These are phyloP conservation scores for Astrocystis sublimbata DNA, from an alignment of 495 filamentous ascomycete species.

Conservation along the genomic window DNA sequence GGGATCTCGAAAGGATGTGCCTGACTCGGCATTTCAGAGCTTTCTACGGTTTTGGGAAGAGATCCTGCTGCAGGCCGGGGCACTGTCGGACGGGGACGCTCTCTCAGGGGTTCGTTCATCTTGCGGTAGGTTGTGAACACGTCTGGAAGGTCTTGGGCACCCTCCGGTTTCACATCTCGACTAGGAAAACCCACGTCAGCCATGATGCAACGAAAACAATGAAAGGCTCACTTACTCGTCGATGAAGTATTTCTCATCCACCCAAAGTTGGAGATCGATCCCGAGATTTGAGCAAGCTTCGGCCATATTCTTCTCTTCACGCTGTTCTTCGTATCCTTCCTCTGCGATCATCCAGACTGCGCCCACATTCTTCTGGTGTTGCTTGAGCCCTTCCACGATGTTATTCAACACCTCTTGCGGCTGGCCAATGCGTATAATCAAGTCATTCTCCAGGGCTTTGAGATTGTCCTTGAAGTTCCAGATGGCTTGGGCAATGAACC, in stretches of 20 bases:
- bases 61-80: constrained; percentile 42
- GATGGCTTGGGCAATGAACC: constrained; percentile 65
- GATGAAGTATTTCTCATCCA: constrained; percentile 72
- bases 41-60: constrained; percentile 56
- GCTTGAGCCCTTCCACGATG: constrained; percentile 50
- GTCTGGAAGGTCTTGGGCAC: constrained; percentile 58
- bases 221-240: constrained; percentile 59
- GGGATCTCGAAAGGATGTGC: constrained; percentile 61
- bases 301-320: constrained; percentile 56
- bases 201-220: neutral
- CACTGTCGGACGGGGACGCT: constrained; percentile 53
- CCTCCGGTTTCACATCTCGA: constrained; percentile 54
- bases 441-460: constrained; percentile 54
- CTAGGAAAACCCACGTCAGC: constrained; percentile 33
- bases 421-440: constrained; percentile 64
- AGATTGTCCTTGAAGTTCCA: constrained; percentile 66
- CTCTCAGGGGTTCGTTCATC: constrained; percentile 62
- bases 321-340: constrained; percentile 64
- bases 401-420: constrained; percentile 53
- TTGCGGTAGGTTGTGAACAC: constrained; percentile 71
- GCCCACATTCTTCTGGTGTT: constrained; percentile 46
- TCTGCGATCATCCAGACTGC: constrained; percentile 70
- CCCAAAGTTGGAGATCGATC: constrained; percentile 59
- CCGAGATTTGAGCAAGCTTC: constrained; percentile 47
- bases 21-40: constrained; percentile 52